These are phyloP conservation scores for Dissophora globulifera DNA, from an alignment of 192 early-diverging fungal genomes.

Conservation along the genomic window DNA sequence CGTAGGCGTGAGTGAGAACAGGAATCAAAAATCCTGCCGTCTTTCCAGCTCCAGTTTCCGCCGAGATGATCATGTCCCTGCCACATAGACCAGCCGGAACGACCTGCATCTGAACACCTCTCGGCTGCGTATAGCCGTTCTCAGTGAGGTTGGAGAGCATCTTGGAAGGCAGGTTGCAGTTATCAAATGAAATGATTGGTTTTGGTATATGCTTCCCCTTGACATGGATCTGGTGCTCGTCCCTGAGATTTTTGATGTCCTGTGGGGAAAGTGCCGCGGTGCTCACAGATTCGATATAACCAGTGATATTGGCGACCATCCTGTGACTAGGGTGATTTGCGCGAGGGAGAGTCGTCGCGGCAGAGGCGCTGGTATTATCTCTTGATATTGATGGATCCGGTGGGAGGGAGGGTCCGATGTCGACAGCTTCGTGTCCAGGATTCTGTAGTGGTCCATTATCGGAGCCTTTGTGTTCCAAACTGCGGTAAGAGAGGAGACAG, in stretches of 20 bases:
- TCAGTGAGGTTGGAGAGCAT: constrained; percentile 49
- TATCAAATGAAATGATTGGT: constrained; percentile 57
- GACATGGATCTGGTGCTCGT: constrained; percentile 40
- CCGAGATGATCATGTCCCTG: constrained; percentile 60
- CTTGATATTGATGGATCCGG: too few relatives aligned
- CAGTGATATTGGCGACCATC: constrained; percentile 52
- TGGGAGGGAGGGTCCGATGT: too few relatives aligned
- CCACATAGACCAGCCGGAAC: constrained; percentile 55
- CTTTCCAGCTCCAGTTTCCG: constrained; percentile 65
- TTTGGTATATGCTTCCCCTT: constrained; percentile 55
- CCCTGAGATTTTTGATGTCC: constrained; percentile 4
- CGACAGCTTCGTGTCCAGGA: too few relatives aligned
- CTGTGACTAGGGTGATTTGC: background rate
- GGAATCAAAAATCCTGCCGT: constrained; percentile 63
- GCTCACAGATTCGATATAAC: constrained; percentile 43
- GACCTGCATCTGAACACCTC: constrained; percentile 53
- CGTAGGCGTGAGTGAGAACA: constrained; percentile 34
- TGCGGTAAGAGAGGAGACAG: too few relatives aligned
- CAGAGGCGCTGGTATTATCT: too few relatives aligned
- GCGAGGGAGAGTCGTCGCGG: too few relatives aligned
- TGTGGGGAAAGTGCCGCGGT: constrained; percentile 8
- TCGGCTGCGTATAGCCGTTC: constrained; percentile 38
- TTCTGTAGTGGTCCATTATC: background rate
- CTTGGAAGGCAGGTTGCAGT: constrained; percentile 54
- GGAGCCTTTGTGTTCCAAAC: constrained; percentile 9